Conservation (phyloP, 106 monocot species). For the Amphibolis antarctica region DNA sequence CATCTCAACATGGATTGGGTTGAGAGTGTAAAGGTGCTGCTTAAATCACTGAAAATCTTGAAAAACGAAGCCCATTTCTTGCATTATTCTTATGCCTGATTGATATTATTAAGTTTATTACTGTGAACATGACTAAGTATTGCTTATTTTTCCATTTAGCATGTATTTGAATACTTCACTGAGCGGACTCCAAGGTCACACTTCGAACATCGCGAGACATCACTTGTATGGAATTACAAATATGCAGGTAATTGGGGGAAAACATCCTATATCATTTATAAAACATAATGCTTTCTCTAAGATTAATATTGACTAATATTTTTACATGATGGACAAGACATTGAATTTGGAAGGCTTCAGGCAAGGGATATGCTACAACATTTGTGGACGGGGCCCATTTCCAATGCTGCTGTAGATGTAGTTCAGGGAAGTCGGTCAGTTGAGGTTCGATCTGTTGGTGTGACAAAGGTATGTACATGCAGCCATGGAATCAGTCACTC, state of each 20-base stretch:
- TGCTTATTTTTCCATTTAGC: constrained; percentile 33
- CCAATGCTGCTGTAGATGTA: constrained; percentile 96
- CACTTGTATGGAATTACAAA: constrained; percentile 97
- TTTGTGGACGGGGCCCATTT: constrained; percentile 96
- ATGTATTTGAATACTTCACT: constrained; percentile 98
- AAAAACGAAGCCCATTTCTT: no score
- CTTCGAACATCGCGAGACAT: constrained; percentile 97
- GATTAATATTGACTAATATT: neutral
- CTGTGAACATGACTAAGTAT: neutral
- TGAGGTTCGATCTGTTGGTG: constrained; percentile 95
- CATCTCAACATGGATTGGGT: constrained; percentile 99
- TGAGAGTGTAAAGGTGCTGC: constrained; percentile 83
- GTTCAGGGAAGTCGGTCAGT: constrained; percentile 95
- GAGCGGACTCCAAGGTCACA: constrained; percentile 95
- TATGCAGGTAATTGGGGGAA: constrained; percentile 57
- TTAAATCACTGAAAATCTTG: no score
- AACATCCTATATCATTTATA: no score
- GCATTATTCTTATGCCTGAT: neutral
- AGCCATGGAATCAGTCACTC: neutral
- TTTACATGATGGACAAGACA: constrained; percentile 31
- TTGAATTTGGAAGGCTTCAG: constrained; percentile 98
- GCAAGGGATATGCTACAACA: constrained; percentile 98
- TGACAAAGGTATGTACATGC: constrained; percentile 58
- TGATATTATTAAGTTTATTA: neutral
- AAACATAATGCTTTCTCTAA: no score